Conservation (phyloP, 169 alveolate species). For the Perkinsus olseni region DNA sequence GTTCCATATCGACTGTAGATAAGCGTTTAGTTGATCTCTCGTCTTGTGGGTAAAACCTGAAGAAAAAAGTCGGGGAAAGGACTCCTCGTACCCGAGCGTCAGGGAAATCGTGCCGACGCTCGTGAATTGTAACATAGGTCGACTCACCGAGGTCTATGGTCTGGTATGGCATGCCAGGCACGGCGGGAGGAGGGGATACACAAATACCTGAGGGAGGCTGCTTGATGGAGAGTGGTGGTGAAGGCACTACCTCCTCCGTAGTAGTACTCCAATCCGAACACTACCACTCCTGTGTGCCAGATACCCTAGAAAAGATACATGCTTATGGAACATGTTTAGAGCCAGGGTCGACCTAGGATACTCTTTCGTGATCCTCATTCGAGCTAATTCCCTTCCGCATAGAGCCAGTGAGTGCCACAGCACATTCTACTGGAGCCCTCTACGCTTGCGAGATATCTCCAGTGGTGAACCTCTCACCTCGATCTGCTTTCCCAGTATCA, state of each 20-base stretch:
- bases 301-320: conserved; percentile 12
- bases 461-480: conserved; percentile 63
- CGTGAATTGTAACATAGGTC: conserved; percentile 43
- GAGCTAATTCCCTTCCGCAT: too few relatives aligned
- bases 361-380: too few relatives aligned
- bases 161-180: conserved; percentile 58
- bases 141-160: conserved; percentile 61
- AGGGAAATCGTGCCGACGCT: too few relatives aligned
- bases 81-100: too few relatives aligned
- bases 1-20: conserved; percentile 55
- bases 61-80: conserved; percentile 18
- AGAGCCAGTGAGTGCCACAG: too few relatives aligned
- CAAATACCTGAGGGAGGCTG: conserved; percentile 39
- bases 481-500: conserved; percentile 51
- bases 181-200: conserved; percentile 5
- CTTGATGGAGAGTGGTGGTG: background rate
- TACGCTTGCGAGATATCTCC: too few relatives aligned
- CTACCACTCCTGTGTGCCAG: conserved; percentile 78
- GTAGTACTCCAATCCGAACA: conserved; percentile 72
- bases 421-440: too few relatives aligned
- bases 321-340: too few relatives aligned
- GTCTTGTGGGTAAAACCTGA: conserved; percentile 68
- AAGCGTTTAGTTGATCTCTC: conserved; percentile 52
- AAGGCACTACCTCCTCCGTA: conserved; percentile 75
- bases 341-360: too few relatives aligned